These are phyloP conservation scores for Capronia epimyces DNA, from an alignment of 2,329 filamentous ascomycete genomes.

Conservation along the genomic window DNA sequence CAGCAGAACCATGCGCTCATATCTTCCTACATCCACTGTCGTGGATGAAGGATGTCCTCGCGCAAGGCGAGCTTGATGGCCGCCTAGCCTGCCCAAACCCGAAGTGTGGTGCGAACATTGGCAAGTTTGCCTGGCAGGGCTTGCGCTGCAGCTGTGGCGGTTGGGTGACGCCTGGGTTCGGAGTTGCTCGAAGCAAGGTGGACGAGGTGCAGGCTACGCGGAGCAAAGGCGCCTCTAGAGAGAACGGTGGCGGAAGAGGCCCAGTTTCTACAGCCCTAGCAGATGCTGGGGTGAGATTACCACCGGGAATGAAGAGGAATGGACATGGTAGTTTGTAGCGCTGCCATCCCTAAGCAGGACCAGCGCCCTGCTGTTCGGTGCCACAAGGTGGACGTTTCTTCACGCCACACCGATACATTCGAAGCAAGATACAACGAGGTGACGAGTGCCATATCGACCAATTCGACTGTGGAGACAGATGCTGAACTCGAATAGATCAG, in stretches of 20 bases:
- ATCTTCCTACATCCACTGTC: conserved; percentile 86
- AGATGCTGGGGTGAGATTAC: conserved; percentile 17
- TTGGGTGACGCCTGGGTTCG: conserved; percentile 89
- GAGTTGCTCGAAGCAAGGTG: conserved; percentile 72
- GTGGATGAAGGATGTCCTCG: conserved; percentile 87
- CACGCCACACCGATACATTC: too few species aligned
- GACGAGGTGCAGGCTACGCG: conserved; percentile 55
- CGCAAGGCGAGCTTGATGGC: conserved; percentile 70
- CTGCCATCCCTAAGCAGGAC: background rate
- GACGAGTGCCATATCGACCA: too few species aligned
- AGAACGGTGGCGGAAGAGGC: background rate
- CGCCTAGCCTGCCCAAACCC: conserved; percentile 73
- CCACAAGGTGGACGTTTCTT: too few species aligned
- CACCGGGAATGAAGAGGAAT: conserved; percentile 25
- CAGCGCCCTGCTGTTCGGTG: background rate
- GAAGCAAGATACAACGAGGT: too few species aligned
- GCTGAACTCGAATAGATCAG: too few species aligned
- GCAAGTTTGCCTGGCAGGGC: conserved; percentile 94
- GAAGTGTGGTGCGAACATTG: conserved; percentile 75
- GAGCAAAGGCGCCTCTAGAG: background rate
- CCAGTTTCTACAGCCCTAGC: background rate
- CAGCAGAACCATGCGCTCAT: conserved; percentile 60
- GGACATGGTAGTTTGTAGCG: conserved; percentile 20
- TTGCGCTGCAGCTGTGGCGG: conserved; percentile 84
- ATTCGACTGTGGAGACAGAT: too few species aligned